Conservation (phyloP, 768 basidiomycete genomes). For the Mrakia blollopis region DNA sequence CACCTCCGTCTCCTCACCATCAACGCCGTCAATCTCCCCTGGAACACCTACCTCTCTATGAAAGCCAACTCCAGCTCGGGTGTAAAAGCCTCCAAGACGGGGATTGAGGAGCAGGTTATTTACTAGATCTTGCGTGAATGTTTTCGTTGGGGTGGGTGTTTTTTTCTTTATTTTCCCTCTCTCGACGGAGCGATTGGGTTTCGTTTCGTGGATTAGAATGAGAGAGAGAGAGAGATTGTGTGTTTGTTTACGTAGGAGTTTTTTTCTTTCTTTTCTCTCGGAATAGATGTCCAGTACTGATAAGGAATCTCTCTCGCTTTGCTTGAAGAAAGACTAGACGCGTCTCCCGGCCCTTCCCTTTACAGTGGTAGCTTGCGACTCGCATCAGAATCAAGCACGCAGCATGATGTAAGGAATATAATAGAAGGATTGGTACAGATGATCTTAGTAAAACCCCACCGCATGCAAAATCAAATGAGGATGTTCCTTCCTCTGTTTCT, state of each 20-base stretch:
- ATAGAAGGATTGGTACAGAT: background rate
- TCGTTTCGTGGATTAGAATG: no score
- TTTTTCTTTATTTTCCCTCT: no score
- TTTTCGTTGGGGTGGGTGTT: background rate
- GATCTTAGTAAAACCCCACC: constrained; percentile 72
- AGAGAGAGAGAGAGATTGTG: no score
- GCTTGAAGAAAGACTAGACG: no score
- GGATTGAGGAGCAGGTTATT: background rate
- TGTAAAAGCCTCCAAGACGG: background rate
- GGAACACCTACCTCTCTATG: constrained; percentile 33
- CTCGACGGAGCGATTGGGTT: no score
- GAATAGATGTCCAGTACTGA: no score
- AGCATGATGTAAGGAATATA: background rate
- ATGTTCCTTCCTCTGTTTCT: constrained; percentile 77
- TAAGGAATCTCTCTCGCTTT: no score
- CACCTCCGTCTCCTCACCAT: constrained; percentile 28
- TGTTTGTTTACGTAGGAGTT: no score
- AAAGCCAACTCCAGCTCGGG: constrained; percentile 31
- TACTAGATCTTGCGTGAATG: background rate
- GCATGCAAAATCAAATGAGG: constrained; percentile 88
- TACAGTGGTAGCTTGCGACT: no score
- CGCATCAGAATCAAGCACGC: no score
- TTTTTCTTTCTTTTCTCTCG: no score
- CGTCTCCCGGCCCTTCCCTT: no score
- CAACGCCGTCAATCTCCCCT: constrained; percentile 27